These are phyloP conservation scores for Colletotrichum sp. DNA, from an alignment of 2,329 filamentous ascomycete species.

Conservation along the genomic window DNA sequence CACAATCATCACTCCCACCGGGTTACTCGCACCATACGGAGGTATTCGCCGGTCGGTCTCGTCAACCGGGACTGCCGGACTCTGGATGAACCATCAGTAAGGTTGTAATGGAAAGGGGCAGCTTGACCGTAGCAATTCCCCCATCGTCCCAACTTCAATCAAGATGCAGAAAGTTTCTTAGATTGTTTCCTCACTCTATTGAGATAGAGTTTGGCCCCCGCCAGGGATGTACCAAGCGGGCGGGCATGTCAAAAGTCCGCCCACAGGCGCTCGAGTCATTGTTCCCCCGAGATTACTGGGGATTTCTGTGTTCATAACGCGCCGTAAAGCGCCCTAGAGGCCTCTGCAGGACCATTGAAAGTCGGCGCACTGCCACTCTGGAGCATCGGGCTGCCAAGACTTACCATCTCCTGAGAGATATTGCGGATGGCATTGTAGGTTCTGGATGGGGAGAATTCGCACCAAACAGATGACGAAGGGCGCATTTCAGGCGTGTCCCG, in stretches of 20 bases:
- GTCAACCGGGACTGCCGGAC: neutral
- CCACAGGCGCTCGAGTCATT: neutral
- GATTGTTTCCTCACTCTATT: neutral
- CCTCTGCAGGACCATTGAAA: neutral
- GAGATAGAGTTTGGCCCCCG: neutral
- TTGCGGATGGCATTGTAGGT: neutral
- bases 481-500: neutral
- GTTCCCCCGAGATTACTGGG: neutral
- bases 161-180: constrained; percentile 6
- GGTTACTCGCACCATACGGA: neutral
- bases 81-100: neutral
- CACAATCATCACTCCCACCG: neutral
- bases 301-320: neutral
- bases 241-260: neutral
- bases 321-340: neutral
- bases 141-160: neutral
- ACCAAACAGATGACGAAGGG: neutral
- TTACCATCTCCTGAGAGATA: neutral
- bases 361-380: neutral
- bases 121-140: neutral
- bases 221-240: neutral
- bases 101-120: neutral
- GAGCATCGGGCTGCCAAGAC: neutral
- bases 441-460: neutral
- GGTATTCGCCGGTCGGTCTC: neutral